These are phyloP conservation scores for Trichoderma citrinoviride DNA, from an alignment of 2,329 filamentous ascomycete species.

Conservation along the genomic window DNA sequence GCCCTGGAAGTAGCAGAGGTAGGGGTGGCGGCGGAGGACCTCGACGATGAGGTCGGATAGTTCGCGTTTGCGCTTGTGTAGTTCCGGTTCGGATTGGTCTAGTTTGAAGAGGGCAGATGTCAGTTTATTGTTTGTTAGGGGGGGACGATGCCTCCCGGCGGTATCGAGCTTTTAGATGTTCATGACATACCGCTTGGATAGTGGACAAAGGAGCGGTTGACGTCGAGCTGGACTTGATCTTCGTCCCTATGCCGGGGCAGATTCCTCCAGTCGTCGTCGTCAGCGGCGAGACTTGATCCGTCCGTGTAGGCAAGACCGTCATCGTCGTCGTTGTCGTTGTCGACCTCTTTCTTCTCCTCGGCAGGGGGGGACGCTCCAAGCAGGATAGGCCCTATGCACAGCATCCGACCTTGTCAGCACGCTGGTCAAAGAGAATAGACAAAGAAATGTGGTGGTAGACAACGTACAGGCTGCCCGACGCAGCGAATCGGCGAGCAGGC, in stretches of 20 bases:
- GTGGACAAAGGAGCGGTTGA: slow-evolving; percentile 95
- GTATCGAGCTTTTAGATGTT: no score
- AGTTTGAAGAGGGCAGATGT: background rate
- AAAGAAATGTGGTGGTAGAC: background rate
- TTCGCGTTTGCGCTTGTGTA: slow-evolving; percentile 68
- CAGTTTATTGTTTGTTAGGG: background rate
- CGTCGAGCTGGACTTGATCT: slow-evolving; percentile 86
- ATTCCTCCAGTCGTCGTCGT: slow-evolving; percentile 50
- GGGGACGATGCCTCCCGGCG: no score
- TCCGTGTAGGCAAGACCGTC: background rate
- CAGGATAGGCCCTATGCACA: slow-evolving; percentile 58
- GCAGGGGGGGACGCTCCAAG: slow-evolving; percentile 42
- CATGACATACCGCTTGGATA: slow-evolving; percentile 70
- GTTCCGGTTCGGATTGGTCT: slow-evolving; percentile 68
- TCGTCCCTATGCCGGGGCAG: slow-evolving; percentile 81
- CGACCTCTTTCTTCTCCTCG: background rate
- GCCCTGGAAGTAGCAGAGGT: slow-evolving; percentile 94
- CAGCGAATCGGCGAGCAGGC: slow-evolving; percentile 64
- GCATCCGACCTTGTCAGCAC: slow-evolving; percentile 17
- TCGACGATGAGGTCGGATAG: slow-evolving; percentile 77
- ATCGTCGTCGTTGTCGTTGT: background rate
- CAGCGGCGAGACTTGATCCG: slow-evolving; percentile 13
- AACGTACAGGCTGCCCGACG: slow-evolving; percentile 75
- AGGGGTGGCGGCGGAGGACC: slow-evolving; percentile 75
- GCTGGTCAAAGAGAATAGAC: background rate